A percentile compares a stretch with the other conserved stretches of the same genome.
Evolutionary conservation across 345 rosid genomes (phyloP).

Genomic region (Camelina hispida): DNA sequence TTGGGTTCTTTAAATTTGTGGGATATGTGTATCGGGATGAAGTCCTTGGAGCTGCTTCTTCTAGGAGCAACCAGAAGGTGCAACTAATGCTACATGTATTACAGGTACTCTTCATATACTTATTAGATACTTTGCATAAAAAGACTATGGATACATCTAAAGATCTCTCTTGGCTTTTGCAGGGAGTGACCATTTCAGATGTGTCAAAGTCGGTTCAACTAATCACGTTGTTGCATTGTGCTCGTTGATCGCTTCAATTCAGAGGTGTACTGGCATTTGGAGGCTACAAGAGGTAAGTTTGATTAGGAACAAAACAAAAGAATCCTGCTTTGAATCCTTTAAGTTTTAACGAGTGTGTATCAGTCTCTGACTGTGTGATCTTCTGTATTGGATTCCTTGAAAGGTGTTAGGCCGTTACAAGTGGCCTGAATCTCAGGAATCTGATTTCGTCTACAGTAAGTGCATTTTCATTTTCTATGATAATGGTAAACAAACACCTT

Average conservation of each 20-base stretch:
- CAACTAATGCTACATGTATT: slow-evolving; percentile 66
- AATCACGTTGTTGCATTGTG: slow-evolving; percentile 58
- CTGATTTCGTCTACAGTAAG: slow-evolving; percentile 84
- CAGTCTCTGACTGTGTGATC: slow-evolving; percentile 13
- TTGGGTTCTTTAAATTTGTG: slow-evolving; percentile 68
- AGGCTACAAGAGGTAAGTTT: slow-evolving; percentile 80
- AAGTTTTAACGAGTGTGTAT: slow-evolving; percentile 13
- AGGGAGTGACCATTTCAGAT: slow-evolving; percentile 70
- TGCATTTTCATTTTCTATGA: slow-evolving; percentile 12
- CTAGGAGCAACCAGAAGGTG: slow-evolving; percentile 71
- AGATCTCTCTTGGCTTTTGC: slow-evolving; percentile 41
- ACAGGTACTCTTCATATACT: slow-evolving; percentile 53
- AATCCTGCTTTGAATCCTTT: slow-evolving; percentile 11
- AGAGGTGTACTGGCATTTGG: slow-evolving; percentile 82
- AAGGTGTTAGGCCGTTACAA: slow-evolving; percentile 77
- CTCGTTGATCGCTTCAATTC: slow-evolving; percentile 73
- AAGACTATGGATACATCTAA: slow-evolving; percentile 29
- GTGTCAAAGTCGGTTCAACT: slow-evolving; percentile 56
- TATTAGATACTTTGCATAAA: slow-evolving; percentile 26
- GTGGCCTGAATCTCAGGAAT: slow-evolving; percentile 85
- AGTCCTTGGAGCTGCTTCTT: slow-evolving; percentile 76
- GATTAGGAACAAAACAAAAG: not conserved
- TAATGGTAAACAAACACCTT: slow-evolving; percentile 3
- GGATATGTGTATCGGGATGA: slow-evolving; percentile 75
- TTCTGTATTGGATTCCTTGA: slow-evolving; percentile 28